Evolutionary conservation across 768 basidiomycete species (phyloP).

Genomic region (Panaeolus papilionaceus): DNA sequence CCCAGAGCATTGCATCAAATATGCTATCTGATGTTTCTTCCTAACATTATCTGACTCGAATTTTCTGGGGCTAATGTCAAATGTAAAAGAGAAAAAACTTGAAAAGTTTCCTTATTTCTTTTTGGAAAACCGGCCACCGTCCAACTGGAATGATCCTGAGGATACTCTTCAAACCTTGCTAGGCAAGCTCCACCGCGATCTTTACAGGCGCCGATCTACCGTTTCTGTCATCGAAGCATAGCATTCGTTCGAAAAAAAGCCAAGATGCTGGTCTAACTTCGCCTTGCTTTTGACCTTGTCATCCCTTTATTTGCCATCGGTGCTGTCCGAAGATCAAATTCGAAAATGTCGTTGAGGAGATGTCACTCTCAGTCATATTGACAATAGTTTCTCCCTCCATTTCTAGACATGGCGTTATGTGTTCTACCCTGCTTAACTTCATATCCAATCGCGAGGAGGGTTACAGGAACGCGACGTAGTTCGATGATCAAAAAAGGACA

Average conservation of each 20-base stretch:
- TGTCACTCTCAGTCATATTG: slow-evolving; percentile 28
- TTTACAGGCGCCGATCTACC: slow-evolving; percentile 28
- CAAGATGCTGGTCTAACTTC: slow-evolving; percentile 20
- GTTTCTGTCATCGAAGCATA: slow-evolving; percentile 10
- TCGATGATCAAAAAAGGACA: slow-evolving; percentile 3
- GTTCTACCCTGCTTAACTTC: slow-evolving; percentile 25
- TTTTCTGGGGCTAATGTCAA: background rate
- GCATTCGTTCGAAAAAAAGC: slow-evolving; percentile 10
- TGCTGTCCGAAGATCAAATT: slow-evolving; percentile 27
- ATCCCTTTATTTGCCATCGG: slow-evolving; percentile 21
- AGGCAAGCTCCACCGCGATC: slow-evolving; percentile 24
- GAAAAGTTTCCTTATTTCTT: background rate
- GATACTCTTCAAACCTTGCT: background rate
- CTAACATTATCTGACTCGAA: background rate
- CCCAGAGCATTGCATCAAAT: background rate
- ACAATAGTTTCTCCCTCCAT: slow-evolving; percentile 7
- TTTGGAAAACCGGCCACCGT: background rate
- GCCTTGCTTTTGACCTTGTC: slow-evolving; percentile 22
- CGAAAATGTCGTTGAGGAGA: slow-evolving; percentile 28
- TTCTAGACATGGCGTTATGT: slow-evolving; percentile 28
- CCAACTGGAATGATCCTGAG: background rate
- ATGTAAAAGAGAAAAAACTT: background rate
- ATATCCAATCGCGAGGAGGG: slow-evolving; percentile 25
- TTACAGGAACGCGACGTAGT: slow-evolving; percentile 7
- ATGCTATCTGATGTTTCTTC: slow-evolving; percentile 1